Conservation (phyloP, 169 alveolate species). For the Eimeria brunetti region DNA sequence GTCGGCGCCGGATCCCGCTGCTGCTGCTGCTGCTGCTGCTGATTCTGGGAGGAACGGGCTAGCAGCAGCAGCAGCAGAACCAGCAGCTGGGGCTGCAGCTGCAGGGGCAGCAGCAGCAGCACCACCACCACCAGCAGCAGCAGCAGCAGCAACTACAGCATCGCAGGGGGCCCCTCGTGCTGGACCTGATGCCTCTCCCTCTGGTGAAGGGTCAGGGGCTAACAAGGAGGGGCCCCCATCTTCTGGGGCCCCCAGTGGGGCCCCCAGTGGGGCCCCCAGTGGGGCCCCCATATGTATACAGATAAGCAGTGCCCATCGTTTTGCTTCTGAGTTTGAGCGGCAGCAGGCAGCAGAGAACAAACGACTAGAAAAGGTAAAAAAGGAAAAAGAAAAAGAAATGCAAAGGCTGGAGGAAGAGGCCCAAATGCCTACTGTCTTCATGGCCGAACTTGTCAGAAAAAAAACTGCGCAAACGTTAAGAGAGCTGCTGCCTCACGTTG, state of each 20-base stretch:
- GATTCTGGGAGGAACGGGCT: background rate
- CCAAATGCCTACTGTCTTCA: slow-evolving; percentile 59
- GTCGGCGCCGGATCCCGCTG: no score
- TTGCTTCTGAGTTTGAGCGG: slow-evolving; percentile 64
- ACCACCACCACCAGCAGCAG: background rate
- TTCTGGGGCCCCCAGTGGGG: background rate
- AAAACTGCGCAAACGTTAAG: background rate
- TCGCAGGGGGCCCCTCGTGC: background rate
- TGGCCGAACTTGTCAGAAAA: slow-evolving; percentile 61
- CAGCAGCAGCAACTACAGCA: slow-evolving; percentile 50
- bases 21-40: slow-evolving; percentile 35
- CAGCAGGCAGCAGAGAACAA: slow-evolving; percentile 42
- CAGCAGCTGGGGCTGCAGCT: background rate
- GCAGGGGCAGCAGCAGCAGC: background rate
- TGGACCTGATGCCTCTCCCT: background rate
- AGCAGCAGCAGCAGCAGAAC: slow-evolving; percentile 37
- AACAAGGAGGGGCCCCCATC: background rate
- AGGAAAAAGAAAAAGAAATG: slow-evolving; percentile 27
- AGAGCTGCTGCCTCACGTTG: slow-evolving; percentile 41
- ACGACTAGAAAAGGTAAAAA: slow-evolving; percentile 18
- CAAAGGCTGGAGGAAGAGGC: slow-evolving; percentile 17
- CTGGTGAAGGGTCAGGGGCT: background rate
- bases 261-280: background rate
- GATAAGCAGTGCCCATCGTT: slow-evolving; percentile 63
- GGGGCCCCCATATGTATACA: slow-evolving; percentile 6